Conservation (phyloP, 495 filamentous ascomycete species). For the Aspergillus bridgeri region DNA sequence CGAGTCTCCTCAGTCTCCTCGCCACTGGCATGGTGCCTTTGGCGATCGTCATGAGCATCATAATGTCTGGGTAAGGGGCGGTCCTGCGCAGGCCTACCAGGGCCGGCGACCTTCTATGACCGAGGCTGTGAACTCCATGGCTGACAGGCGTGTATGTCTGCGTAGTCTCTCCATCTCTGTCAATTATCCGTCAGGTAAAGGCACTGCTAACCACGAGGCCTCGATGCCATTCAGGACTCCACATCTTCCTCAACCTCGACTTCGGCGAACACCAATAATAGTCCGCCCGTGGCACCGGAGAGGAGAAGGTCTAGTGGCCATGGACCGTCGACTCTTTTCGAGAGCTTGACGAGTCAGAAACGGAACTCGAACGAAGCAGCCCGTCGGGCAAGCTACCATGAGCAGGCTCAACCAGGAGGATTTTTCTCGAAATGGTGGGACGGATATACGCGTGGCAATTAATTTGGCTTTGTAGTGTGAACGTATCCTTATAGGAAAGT, state of each 20-base stretch:
- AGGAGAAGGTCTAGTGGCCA: constrained; percentile 35
- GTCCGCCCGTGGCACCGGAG: constrained; percentile 18
- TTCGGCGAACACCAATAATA: constrained; percentile 12
- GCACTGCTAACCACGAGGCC: neutral
- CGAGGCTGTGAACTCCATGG: constrained; percentile 18
- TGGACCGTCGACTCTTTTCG: constrained; percentile 37
- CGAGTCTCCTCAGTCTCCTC: constrained; percentile 19
- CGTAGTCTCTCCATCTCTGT: constrained; percentile 3
- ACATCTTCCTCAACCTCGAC: constrained; percentile 14
- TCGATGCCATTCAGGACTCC: constrained; percentile 9
- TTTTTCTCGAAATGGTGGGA: constrained; percentile 54
- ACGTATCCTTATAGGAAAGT: neutral
- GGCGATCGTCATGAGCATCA: constrained; percentile 42
- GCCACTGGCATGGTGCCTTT: constrained; percentile 41
- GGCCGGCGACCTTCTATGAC: constrained; percentile 23
- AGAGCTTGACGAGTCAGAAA: constrained; percentile 50
- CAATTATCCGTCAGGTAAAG: neutral
- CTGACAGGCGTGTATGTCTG: constrained; percentile 23
- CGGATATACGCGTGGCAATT: constrained; percentile 41
- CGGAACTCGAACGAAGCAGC: constrained; percentile 37
- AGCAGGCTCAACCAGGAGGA: constrained; percentile 43
- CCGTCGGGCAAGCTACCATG: constrained; percentile 47
- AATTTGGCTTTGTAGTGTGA: neutral
- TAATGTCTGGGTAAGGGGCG: constrained; percentile 44
- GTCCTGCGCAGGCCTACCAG: constrained; percentile 24